Percentiles rank a stretch among this genome's conserved stretches.
phyloP scores from a whole-genome alignment of 2,329 filamentous ascomycete species.

The Dactylonectria estremocensis region DNA sequence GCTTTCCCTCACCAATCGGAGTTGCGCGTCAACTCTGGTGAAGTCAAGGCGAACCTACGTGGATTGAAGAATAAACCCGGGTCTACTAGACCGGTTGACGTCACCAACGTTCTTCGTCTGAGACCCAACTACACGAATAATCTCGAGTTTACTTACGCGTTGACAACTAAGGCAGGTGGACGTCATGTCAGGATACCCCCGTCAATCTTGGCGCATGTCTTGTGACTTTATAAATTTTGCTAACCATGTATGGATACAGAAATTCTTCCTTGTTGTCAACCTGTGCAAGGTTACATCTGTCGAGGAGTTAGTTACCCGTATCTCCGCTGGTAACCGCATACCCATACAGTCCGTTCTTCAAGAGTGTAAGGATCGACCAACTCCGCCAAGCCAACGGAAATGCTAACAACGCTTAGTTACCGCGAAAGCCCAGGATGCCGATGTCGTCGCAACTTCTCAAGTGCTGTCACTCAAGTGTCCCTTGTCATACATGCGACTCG shows the following conservation, averaged over 20 bases:
- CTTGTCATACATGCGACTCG: constrained; percentile 86
- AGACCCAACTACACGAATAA: constrained; percentile 81
- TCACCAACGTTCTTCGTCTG: constrained; percentile 83
- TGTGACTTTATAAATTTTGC: constrained; percentile 15
- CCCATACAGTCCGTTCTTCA: constrained; percentile 85
- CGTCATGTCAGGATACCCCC: constrained; percentile 32
- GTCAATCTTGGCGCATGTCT: constrained; percentile 40
- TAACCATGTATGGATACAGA: constrained; percentile 62
- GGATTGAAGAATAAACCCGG: constrained; percentile 97
- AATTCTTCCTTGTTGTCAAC: constrained; percentile 80
- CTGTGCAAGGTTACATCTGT: constrained; percentile 83
- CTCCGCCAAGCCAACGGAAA: not conserved
- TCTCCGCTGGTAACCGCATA: constrained; percentile 80
- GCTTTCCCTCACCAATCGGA: constrained; percentile 94
- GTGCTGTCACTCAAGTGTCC: constrained; percentile 95
- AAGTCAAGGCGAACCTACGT: constrained; percentile 93
- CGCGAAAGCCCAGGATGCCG: constrained; percentile 85
- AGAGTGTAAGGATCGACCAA: constrained; percentile 77
- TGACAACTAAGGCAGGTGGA: constrained; percentile 84
- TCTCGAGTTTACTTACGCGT: constrained; percentile 90
- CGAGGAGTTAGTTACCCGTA: constrained; percentile 77
- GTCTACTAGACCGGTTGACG: constrained; percentile 92
- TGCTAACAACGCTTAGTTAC: constrained; percentile 71
- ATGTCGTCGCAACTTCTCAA: constrained; percentile 90
- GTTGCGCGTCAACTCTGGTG: constrained; percentile 88